Evolutionary conservation across 2,329 filamentous ascomycete genomes (phyloP).

Genomic region (Trichothecium roseum): DNA sequence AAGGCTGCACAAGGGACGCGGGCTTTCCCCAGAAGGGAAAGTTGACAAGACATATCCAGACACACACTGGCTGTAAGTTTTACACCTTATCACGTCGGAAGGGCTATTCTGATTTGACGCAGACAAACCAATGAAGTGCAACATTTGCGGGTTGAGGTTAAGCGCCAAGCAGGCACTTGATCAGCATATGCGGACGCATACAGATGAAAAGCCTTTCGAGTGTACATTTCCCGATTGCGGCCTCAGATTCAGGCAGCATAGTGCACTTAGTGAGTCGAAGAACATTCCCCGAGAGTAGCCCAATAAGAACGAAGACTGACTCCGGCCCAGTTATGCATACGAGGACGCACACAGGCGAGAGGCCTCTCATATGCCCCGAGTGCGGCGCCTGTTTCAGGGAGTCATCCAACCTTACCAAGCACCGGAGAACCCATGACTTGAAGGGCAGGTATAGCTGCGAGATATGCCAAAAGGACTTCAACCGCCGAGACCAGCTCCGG

Average conservation of each 20-base stretch:
- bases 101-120: constrained; percentile 3
- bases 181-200: constrained; percentile 58
- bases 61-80: constrained; percentile 51
- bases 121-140: constrained; percentile 52
- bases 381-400: constrained; percentile 53
- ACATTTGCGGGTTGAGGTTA: constrained; percentile 44
- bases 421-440: constrained; percentile 49
- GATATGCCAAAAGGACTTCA: constrained; percentile 46
- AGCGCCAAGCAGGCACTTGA: constrained; percentile 58
- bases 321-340: constrained; percentile 50
- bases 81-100: background rate
- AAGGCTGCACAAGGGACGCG: constrained; percentile 39
- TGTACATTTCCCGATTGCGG: constrained; percentile 40
- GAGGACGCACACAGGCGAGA: constrained; percentile 54
- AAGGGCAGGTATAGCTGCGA: constrained; percentile 41
- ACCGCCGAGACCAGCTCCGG: constrained; percentile 49
- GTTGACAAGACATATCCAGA: constrained; percentile 54
- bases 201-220: constrained; percentile 51
- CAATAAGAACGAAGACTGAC: too few species aligned
- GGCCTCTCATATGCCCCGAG: constrained; percentile 47
- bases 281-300: too few species aligned
- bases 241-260: constrained; percentile 56
- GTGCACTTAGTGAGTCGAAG: constrained; percentile 50
- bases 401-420: constrained; percentile 57
- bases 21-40: constrained; percentile 52